phyloP scores from a whole-genome alignment of 2,329 filamentous ascomycete genomes.

The Fusarium dlaminii region DNA sequence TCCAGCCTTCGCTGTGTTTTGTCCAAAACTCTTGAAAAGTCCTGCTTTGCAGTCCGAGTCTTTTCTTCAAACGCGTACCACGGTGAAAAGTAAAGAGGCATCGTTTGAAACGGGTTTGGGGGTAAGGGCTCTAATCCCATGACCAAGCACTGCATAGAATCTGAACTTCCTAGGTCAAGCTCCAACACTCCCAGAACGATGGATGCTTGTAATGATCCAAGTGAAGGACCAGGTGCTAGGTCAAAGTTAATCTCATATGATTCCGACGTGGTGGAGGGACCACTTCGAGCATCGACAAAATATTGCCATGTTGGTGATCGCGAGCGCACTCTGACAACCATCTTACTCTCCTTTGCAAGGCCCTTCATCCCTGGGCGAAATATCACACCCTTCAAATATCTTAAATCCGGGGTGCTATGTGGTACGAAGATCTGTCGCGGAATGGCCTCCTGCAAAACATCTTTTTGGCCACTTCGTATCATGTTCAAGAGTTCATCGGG shows the following conservation, averaged over 20 bases:
- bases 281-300: constrained; percentile 27
- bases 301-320: constrained; percentile 43
- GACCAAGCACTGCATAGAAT: constrained; percentile 34
- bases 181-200: constrained; percentile 39
- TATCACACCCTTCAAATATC: constrained; percentile 40
- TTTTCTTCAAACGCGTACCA: constrained; percentile 44
- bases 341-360: not conserved
- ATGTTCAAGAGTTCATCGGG: constrained; percentile 37
- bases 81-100: constrained; percentile 40
- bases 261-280: constrained; percentile 10
- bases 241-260: constrained; percentile 44
- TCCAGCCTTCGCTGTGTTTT: constrained; percentile 24
- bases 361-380: constrained; percentile 36
- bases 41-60: constrained; percentile 14
- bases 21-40: constrained; percentile 32
- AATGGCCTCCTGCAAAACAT: constrained; percentile 23
- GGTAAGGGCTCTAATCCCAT: constrained; percentile 40
- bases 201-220: constrained; percentile 26
- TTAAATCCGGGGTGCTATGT: constrained; percentile 21
- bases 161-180: constrained; percentile 24
- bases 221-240: constrained; percentile 27
- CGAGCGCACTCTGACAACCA: constrained; percentile 32
- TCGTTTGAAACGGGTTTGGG: constrained; percentile 40
- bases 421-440: constrained; percentile 40
- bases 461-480: constrained; percentile 1